Evolutionary conservation across 2,329 filamentous ascomycete species (phyloP).

Genomic region (Anthostomella pinea): DNA sequence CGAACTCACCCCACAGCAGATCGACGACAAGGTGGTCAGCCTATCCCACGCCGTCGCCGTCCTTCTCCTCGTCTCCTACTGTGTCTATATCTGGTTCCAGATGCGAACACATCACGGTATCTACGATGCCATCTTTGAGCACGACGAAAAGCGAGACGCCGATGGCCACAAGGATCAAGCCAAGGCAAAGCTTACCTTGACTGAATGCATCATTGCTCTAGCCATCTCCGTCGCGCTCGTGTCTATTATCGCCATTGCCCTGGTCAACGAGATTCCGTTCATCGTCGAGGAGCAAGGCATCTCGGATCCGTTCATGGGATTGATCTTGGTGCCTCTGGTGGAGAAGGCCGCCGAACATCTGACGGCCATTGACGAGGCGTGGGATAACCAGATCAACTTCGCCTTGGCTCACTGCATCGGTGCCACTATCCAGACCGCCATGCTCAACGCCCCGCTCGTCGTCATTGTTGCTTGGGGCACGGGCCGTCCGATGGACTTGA

Average conservation of each 20-base stretch:
- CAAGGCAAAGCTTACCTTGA: slow-evolving; percentile 70
- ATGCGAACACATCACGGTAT: slow-evolving; percentile 74
- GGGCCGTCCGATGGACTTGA: slow-evolving; percentile 67
- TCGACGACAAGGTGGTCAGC: slow-evolving; percentile 53
- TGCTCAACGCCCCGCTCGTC: slow-evolving; percentile 81
- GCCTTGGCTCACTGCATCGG: slow-evolving; percentile 83
- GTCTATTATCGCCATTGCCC: slow-evolving; percentile 67
- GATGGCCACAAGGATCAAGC: slow-evolving; percentile 59
- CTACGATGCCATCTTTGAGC: slow-evolving; percentile 70
- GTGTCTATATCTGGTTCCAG: slow-evolving; percentile 69
- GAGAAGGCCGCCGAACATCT: slow-evolving; percentile 86
- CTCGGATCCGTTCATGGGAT: slow-evolving; percentile 56
- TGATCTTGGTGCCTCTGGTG: slow-evolving; percentile 78
- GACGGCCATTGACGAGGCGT: slow-evolving; percentile 81
- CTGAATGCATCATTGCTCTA: slow-evolving; percentile 68
- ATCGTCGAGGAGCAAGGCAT: slow-evolving; percentile 46
- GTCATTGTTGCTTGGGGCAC: slow-evolving; percentile 83
- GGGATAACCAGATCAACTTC: slow-evolving; percentile 80
- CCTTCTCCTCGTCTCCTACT: slow-evolving; percentile 67
- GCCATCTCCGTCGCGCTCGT: slow-evolving; percentile 64
- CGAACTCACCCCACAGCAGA: slow-evolving; percentile 30
- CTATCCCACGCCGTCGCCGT: slow-evolving; percentile 71
- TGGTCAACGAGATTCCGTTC: slow-evolving; percentile 69
- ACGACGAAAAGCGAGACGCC: slow-evolving; percentile 65
- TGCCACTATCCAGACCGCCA: slow-evolving; percentile 82